Conservation (phyloP, 2,329 filamentous ascomycete genomes). For the Macroventuria anomochaeta region DNA sequence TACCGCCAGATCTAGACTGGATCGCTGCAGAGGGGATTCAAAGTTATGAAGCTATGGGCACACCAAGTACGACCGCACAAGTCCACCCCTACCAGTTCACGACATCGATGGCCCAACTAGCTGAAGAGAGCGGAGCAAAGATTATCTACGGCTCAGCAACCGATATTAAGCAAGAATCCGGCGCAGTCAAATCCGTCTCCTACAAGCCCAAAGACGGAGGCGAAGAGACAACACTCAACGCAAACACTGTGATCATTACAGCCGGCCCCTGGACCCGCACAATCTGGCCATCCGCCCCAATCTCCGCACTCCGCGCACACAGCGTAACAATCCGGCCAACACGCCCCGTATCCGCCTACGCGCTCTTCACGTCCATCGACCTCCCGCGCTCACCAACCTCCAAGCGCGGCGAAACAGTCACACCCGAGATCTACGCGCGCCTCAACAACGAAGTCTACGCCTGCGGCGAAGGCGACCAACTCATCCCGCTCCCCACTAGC, state of each 20-base stretch:
- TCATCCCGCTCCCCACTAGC: conserved; percentile 75
- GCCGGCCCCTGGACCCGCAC: conserved; percentile 68
- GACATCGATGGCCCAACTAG: conserved; percentile 78
- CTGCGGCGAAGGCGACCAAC: conserved; percentile 85
- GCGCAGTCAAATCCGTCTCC: conserved; percentile 68
- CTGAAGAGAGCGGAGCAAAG: conserved; percentile 63
- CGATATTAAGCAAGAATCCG: conserved; percentile 63
- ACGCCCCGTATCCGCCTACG: conserved; percentile 71
- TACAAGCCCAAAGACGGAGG: conserved; percentile 61
- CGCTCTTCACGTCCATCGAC: conserved; percentile 85
- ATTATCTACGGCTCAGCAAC: conserved; percentile 74
- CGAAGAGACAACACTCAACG: conserved; percentile 53
- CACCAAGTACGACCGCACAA: conserved; percentile 81
- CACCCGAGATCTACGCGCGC: conserved; percentile 92
- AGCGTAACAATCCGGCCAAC: conserved; percentile 66
- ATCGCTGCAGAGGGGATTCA: conserved; percentile 70
- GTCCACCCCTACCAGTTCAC: conserved; percentile 95
- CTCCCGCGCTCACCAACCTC: conserved; percentile 64
- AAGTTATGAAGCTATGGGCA: conserved; percentile 84
- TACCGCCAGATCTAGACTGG: conserved; percentile 87
- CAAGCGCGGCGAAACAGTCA: conserved; percentile 61
- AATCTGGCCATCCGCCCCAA: conserved; percentile 62
- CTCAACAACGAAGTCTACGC: conserved; percentile 91
- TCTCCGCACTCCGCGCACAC: conserved; percentile 66
- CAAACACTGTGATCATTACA: conserved; percentile 64